Base-by-base conservation (phyloP, 2,329 filamentous ascomycete species). In the Geosmithia morbida region DNA sequence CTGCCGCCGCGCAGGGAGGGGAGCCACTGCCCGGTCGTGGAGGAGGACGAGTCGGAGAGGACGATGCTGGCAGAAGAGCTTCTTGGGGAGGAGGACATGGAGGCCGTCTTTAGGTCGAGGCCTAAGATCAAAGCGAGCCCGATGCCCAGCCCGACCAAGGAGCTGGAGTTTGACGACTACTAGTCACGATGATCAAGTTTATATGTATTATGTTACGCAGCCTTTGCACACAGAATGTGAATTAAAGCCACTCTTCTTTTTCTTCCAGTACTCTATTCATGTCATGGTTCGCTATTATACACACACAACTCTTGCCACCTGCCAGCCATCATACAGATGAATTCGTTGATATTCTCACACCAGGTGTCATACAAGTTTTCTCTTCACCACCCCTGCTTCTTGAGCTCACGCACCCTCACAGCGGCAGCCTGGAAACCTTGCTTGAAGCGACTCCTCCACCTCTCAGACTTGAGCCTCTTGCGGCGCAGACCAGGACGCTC, bases 101-200 rank as follows among this genome's bases (percentile, higher is more conserved):
- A 85, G 50, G 83, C 82, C 22, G 82, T 95, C 1, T 96, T 96
- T 61, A 86, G 82, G 64, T 89, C 85, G 52, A 67, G 89, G 53
- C 89, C 89, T 0, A 84, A 81, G 61, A 79, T 96, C 53, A 81
- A 82, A 52, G 77, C 77, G 11, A 94, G 87, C 60, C 87, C 88
- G 2, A 60, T 79, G 2, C 66, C 68, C 8, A 75, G 68, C 48
- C 74, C 74, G 2, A 63, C 59, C 6, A 66, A 60, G 49, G 60
- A 64, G 22, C 20, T 41, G 7, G 48, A 47, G 11, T 49, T 46
- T 44, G 48, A 46, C 17, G 22, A 49, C 20, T 26, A 46, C n/a
- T 45, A 41, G 17, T 41, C 33, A 11, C 30, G 8, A 17, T 8
- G 14, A 39, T 42, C 33, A 37, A 16, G 33, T 37, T 37, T 37